These are phyloP conservation scores for Aureobasidium uvarum DNA, from an alignment of 2,329 filamentous ascomycete genomes.

Conservation along the genomic window DNA sequence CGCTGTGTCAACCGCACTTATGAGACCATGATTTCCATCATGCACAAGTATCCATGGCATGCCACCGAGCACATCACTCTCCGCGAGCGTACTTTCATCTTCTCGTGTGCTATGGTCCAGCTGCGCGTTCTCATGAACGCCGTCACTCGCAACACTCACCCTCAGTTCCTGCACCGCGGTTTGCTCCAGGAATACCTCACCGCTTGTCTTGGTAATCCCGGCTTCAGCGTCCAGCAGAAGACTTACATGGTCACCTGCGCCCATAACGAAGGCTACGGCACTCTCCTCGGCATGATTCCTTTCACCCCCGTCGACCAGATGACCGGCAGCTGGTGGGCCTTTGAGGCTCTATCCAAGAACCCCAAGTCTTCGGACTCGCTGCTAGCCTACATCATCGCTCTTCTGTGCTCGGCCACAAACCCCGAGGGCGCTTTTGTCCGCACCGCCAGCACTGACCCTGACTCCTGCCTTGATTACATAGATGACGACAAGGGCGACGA, in stretches of 20 bases:
- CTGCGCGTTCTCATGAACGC: conserved; percentile 33
- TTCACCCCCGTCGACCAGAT: conserved; percentile 31
- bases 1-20: conserved; percentile 55
- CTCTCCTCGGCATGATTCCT: conserved; percentile 31
- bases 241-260: conserved; percentile 30
- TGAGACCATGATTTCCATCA: conserved; percentile 52
- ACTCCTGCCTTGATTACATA: conserved; percentile 31
- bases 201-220: conserved; percentile 36
- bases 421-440: conserved; percentile 10
- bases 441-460: conserved; percentile 33
- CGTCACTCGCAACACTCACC: conserved; percentile 29
- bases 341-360: conserved; percentile 34
- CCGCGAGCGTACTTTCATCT: conserved; percentile 48
- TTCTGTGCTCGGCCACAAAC: neutral
- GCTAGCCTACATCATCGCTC: conserved; percentile 29
- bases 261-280: conserved; percentile 29
- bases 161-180: conserved; percentile 29
- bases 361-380: conserved; percentile 32
- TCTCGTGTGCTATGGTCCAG: conserved; percentile 37
- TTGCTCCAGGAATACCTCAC: conserved; percentile 38
- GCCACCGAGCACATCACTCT: conserved; percentile 48
- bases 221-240: conserved; percentile 40
- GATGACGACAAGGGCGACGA: conserved; percentile 20
- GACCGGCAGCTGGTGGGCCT: conserved; percentile 34
- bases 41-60: conserved; percentile 57